phyloP scores from a whole-genome alignment of 768 basidiomycete genomes.

The Clathrus columnatus region DNA sequence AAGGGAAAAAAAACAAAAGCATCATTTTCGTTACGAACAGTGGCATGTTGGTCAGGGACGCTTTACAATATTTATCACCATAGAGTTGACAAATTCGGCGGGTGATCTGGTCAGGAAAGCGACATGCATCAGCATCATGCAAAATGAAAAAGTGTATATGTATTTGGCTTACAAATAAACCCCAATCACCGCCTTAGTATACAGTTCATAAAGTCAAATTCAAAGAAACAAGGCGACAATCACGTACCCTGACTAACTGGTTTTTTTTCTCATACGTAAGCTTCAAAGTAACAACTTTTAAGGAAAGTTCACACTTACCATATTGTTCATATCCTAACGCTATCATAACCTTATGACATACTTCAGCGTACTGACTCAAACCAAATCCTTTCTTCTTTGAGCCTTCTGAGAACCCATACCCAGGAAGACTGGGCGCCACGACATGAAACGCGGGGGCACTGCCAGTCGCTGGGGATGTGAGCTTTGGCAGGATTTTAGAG shows the following conservation, averaged over 20 bases:
- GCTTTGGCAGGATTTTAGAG: conserved; percentile 45
- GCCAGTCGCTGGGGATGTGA: conserved; percentile 29
- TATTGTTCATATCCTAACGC: conserved; percentile 41
- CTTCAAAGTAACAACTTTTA: background rate
- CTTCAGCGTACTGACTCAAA: conserved; percentile 47
- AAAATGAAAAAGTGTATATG: background rate
- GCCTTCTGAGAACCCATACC: conserved; percentile 53
- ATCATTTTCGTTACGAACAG: conserved; percentile 25
- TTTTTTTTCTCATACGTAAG: background rate
- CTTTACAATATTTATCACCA: conserved; percentile 34
- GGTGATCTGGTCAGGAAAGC: conserved; percentile 7
- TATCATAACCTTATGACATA: conserved; percentile 38
- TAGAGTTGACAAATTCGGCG: conserved; percentile 20
- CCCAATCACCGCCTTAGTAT: conserved; percentile 46
- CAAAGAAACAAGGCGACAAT: background rate
- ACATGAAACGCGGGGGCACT: conserved; percentile 54
- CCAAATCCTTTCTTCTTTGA: conserved; percentile 45
- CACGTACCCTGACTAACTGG: conserved; percentile 2
- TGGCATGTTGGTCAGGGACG: conserved; percentile 43
- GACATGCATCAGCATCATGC: background rate
- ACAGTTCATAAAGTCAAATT: background rate
- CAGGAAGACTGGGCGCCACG: conserved; percentile 41
- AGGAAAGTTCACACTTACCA: conserved; percentile 21
- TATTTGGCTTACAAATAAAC: conserved; percentile 24
- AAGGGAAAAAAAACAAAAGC: no score